Conservation (phyloP, 108 stramenopile genomes). For the Ochromonas danica region DNA sequence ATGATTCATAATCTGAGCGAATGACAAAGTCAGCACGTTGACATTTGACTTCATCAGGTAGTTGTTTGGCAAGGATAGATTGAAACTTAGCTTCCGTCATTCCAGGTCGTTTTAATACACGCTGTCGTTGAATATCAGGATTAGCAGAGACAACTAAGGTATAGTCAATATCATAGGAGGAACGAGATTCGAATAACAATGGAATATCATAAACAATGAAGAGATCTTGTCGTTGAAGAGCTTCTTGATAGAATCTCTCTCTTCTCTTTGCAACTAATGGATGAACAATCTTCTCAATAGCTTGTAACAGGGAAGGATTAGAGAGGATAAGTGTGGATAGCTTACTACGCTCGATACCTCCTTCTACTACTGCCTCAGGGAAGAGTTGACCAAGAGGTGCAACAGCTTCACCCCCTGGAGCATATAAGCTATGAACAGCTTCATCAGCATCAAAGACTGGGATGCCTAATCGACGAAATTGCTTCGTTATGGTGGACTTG, state of each 20-base stretch:
- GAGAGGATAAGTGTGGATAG: neutral
- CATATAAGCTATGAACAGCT: slow-evolving; percentile 25
- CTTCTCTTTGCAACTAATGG: slow-evolving; percentile 1
- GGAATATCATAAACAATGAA: slow-evolving; percentile 35
- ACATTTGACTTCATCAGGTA: slow-evolving; percentile 31
- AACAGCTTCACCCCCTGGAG: slow-evolving; percentile 29
- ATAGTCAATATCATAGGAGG: slow-evolving; percentile 23
- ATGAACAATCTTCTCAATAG: slow-evolving; percentile 14
- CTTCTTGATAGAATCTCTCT: neutral
- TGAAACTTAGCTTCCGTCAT: slow-evolving; percentile 30
- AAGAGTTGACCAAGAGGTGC: neutral
- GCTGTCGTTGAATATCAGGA: neutral
- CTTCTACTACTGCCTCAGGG: slow-evolving; percentile 22
- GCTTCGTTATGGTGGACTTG: slow-evolving; percentile 6
- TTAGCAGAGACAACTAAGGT: slow-evolving; percentile 19
- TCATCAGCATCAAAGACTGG: slow-evolving; percentile 37
- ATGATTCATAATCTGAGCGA: slow-evolving; percentile 5
- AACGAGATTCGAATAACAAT: slow-evolving; percentile 19
- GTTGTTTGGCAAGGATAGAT: slow-evolving; percentile 25
- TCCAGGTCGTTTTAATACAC: slow-evolving; percentile 19
- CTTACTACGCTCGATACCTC: neutral
- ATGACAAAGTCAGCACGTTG: slow-evolving; percentile 16
- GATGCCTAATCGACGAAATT: slow-evolving; percentile 18
- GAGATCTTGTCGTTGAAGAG: neutral
- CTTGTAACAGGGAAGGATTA: neutral